Percentiles rank a stretch among this genome's conserved stretches.
Evolutionary conservation across 176 grass and related monocot genomes (phyloP).

Genomic region (Oryza rufipogon): DNA sequence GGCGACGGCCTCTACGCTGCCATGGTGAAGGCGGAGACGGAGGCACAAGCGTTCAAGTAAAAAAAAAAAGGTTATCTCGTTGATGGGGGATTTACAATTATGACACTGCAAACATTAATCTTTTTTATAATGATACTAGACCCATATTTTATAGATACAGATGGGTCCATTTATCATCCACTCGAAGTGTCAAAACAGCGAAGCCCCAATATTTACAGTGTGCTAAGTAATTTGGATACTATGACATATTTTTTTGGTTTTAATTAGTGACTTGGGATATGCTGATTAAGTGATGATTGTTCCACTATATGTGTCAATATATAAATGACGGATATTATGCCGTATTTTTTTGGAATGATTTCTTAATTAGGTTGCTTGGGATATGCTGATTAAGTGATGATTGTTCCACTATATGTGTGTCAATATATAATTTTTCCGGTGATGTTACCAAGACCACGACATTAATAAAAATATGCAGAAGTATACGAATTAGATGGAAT

Average conservation of each 20-base stretch:
- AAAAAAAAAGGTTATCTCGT: background rate
- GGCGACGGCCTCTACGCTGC: conserved; percentile 48
- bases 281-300: background rate
- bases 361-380: background rate
- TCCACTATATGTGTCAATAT: background rate
- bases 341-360: background rate
- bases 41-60: conserved; percentile 62
- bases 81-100: background rate
- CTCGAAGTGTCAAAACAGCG: too few relatives aligned
- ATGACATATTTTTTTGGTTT: background rate
- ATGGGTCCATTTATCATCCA: too few relatives aligned
- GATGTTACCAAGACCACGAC: background rate
- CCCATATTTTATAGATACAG: too few relatives aligned
- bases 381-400: background rate
- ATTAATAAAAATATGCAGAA: conserved; percentile 17
- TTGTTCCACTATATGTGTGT: background rate
- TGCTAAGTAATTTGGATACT: background rate
- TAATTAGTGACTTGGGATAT: background rate
- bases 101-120: too few relatives aligned
- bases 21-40: conserved; percentile 56
- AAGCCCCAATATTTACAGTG: too few relatives aligned
- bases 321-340: background rate
- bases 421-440: background rate
- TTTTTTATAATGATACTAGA: too few relatives aligned
- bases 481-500: conserved; percentile 35